Evolutionary conservation across 768 basidiomycete genomes (phyloP), one percentile per base, ranked within the genome.

Genomic region (Boletus rex-veris): DNA sequence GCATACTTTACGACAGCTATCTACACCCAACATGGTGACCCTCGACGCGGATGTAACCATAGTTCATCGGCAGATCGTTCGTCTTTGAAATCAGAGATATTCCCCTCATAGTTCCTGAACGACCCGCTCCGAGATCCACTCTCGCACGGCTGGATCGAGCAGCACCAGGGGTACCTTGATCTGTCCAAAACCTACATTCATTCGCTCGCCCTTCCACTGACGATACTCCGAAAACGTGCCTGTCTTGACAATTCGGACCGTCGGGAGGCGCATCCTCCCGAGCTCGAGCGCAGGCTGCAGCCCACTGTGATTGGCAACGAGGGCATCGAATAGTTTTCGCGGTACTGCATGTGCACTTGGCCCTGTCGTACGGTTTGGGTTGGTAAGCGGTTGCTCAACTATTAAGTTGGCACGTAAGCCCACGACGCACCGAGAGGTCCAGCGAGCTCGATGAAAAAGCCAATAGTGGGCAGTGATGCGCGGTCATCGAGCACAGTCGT

Each of bases 201-300:
- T 18, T 5, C 5, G 42, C 40, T 52, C 40, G 14, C 39, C 37
- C 33, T 42, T 64, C 55, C 57, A 60, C 35, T 21, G 44, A 46
- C 62, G 57, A 35, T 57, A 66, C 4, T 56, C 64, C 3, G 43
- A 33, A 12, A 65, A 66, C 9, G 58, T 62, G 8, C 66, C 62
- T 1, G 48, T 19, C 19, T 59, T 50, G 5, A 68, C 48, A 3
- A 68, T 48, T 5, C 62, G 62, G 41, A 68, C 53, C 31, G 64
- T 64, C 3, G 66, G 66, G 7, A 58, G 40, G 10, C 56, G 36
- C 1, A 54, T 42, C 16, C 26, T 21, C 7, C 50, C 55, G 1
- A 11, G 21, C 3, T 53, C 42, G 8, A 57, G 35, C 14, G 45
- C 53, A 26, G 3, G 9, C 5, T 41, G 28, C 14, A 41, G 45